Evolutionary conservation across 805 yeast species (phyloP), one percentile per base, ranked within the genome.

Genomic region (Candida ovalis): DNA sequence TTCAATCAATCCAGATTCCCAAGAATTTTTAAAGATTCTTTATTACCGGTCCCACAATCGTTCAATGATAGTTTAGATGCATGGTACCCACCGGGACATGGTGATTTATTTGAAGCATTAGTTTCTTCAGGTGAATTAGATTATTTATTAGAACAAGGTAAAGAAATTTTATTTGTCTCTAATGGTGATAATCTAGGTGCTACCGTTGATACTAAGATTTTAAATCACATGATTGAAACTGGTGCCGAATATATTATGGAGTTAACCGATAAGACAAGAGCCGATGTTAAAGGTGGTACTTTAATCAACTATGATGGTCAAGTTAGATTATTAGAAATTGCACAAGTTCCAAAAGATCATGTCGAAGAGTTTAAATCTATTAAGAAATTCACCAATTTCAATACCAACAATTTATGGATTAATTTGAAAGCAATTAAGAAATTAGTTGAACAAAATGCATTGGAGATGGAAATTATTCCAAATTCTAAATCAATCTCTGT

Each of bases 1-100:
- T 94, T 94, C 74, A 94, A 94, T 76, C 99, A 94, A 76, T 90
- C 97, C n/a, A 82, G 94, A 60, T 94, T 82, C 76, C 99, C 99
- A 62, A 83, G 99, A 73, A 89, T 94, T 56, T 86, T 79, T 75
- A 89, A 87, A 74, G 99, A 94, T 70, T 88, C 97, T n/a, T 73
- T 90, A 60, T 79, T 94, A 66, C 99, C 99, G 24, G 97, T 92
- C 42, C 97, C 99, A 50, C 80, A 86, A 56, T 64, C 78, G 32
- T 77, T 68, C 55, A 83, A 84, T 51, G 96, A 89, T 62, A 76
- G 77, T 39, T 77, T 87, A 59, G 92, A 88, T 61, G 76, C 87
- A 49, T 94, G 99, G 99, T 94, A 94, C 68, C 99, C 99, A 44
- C 99, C 99, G n/a, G 99, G 99, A 46, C 99, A 94, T 70, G 99